Evolutionary conservation across 2,329 filamentous ascomycete genomes (phyloP), one percentile per base, ranked within the genome.

Genomic region (Alternaria viburni): DNA sequence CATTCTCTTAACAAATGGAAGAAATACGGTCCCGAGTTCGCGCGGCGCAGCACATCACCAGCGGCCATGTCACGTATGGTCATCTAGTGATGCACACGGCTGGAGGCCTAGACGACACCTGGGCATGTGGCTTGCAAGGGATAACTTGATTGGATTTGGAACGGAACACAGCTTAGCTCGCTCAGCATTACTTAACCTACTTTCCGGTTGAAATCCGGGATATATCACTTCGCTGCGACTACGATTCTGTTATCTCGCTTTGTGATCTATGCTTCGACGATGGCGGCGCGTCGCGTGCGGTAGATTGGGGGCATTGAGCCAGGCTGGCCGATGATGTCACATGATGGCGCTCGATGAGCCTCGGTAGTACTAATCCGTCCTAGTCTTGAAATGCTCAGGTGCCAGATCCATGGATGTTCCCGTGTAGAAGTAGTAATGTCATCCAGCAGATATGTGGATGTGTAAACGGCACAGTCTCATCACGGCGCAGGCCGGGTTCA

Each of bases 1-100:
- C 74, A 76, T 76, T 76, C 28, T 51, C 54, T 45, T 45, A 51
- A 32, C 45, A 45, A 13, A 36, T 25, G 19, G 52, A 51, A 19
- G 32, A 15, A 12, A n/a, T 32, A 26, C 17, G 36, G 26, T 26
- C n/a, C 30, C 23, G 43, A 25, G 17, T 6, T 25, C 13, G 52
- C 21, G 13, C 25, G 45, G 19, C 19, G 32, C 45, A 30, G 17
- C 44, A 12, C 32, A 6, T 50, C 11, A 45, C 36, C 4, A 7
- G 23, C 17, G 8, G 11, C n/a, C 19, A 26, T 11, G 11, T 32
- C 4, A 32, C 30, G 25, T 32, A 28, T 21, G 5, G 36, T 17
- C 25, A 32, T 26, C 30, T 44, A 28, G 21, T 41, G 10, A 43
- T 28, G 13, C 36, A 28, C 25, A 50, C 43, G 59, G 26, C 59